Evolutionary conservation across 2,329 filamentous ascomycete genomes (phyloP).

Genomic region (Hymenoscyphus repandus): DNA sequence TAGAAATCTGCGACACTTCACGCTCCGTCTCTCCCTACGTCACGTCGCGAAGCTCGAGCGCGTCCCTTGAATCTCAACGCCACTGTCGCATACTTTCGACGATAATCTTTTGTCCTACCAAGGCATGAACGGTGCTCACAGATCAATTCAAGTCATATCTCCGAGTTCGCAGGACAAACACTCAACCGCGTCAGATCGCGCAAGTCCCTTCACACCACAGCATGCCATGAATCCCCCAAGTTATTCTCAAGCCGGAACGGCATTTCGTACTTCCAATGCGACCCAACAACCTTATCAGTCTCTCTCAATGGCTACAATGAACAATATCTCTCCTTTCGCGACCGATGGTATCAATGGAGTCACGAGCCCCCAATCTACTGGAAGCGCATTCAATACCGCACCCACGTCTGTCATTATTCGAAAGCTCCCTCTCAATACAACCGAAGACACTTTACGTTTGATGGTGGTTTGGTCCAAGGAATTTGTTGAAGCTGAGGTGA

Average conservation of each 20-base stretch:
- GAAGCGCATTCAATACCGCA: slow-evolving; percentile 23
- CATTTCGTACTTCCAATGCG: slow-evolving; percentile 29
- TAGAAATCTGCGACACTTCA: slow-evolving; percentile 6
- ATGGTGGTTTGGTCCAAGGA: slow-evolving; percentile 58
- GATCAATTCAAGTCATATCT: slow-evolving; percentile 16
- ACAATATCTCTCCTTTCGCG: slow-evolving; percentile 20
- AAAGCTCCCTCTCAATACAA: slow-evolving; percentile 48
- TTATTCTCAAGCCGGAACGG: slow-evolving; percentile 29
- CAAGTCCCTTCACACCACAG: slow-evolving; percentile 25
- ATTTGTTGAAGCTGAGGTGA: slow-evolving; percentile 44
- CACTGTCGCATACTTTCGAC: slow-evolving; percentile 4
- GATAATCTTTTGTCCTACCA: slow-evolving; percentile 15
- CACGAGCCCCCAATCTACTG: slow-evolving; percentile 19
- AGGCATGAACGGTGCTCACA: slow-evolving; percentile 25
- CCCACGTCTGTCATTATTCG: slow-evolving; percentile 46
- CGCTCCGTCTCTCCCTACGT: not conserved
- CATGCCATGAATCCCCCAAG: slow-evolving; percentile 32
- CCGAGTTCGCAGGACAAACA: slow-evolving; percentile 14
- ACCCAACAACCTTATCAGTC: slow-evolving; percentile 27
- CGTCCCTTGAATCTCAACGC: slow-evolving; percentile 10
- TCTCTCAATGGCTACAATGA: slow-evolving; percentile 29
- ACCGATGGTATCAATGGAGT: slow-evolving; percentile 18
- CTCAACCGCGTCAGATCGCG: slow-evolving; percentile 18
- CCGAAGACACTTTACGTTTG: slow-evolving; percentile 47
- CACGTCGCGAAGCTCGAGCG: slow-evolving; percentile 11